Evolutionary conservation across 306 rosid genomes (phyloP).

Genomic region (Begonia loranthoides): DNA sequence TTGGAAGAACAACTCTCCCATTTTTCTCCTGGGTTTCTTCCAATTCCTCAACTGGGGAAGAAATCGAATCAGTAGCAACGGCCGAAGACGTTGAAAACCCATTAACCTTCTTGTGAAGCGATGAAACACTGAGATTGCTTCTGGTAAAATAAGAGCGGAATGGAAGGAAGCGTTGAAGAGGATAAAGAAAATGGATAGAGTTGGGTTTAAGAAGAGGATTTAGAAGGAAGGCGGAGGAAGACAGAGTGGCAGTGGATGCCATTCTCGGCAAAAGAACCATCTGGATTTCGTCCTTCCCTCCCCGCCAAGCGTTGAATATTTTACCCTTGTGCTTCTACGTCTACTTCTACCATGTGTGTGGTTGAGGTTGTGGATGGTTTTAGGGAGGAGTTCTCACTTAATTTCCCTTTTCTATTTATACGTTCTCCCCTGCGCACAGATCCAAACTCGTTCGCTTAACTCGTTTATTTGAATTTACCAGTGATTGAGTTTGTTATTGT

Average conservation of each 20-base stretch:
- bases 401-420: too few relatives aligned
- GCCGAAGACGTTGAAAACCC: conserved; percentile 28
- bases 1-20: conserved; percentile 52
- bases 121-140: conserved; percentile 8
- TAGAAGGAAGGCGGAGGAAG: conserved; percentile 18
- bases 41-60: conserved; percentile 2
- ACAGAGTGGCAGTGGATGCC: conserved; percentile 24
- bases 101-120: conserved; percentile 10
- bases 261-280: conserved; percentile 37
- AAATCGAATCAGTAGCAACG: conserved; percentile 30
- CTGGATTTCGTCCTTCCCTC: neutral
- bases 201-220: conserved; percentile 20
- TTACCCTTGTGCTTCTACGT: too few relatives aligned
- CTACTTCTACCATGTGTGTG: too few relatives aligned
- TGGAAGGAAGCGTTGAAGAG: conserved; percentile 19
- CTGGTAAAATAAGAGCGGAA: conserved; percentile 4
- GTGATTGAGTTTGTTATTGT: too few relatives aligned
- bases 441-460: too few relatives aligned
- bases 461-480: too few relatives aligned
- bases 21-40: conserved; percentile 10
- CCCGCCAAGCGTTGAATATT: too few relatives aligned
- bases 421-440: too few relatives aligned
- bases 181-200: conserved; percentile 10
- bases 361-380: too few relatives aligned
- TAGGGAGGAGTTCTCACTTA: too few relatives aligned